Evolutionary conservation across 176 grass and related monocot genomes (phyloP), one percentile per base, ranked within the genome.

Genomic region (Thalia dealbata): DNA sequence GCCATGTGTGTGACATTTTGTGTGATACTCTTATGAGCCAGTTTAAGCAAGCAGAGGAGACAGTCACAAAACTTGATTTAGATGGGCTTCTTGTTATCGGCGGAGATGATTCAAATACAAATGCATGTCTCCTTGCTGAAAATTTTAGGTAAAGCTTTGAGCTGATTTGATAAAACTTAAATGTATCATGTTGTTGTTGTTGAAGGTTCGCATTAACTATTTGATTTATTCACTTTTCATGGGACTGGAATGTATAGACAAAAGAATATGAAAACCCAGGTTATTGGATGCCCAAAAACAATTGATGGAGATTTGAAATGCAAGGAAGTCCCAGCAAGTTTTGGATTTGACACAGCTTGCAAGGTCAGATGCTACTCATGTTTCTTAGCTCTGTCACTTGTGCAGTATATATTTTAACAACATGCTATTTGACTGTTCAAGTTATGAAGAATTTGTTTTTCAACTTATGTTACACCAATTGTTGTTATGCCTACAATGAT

Each of bases 261-360:
- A 81, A 91, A 65, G 83, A 99, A 88, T 62, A 50, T 93, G 77
- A 99, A 99, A 79, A 91, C 90, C 50, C 79, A 69, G 71, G 90
- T 95, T 61, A 99, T 99, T 88, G 95, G 95, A 75, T 99, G 95
- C 48, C 95, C 95, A 23, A 99, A 99, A 85, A 99, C 90, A 38
- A 99, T 99, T 8, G 95, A 99, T 75, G 95, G 95, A 64, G 95
- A 99, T 85, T 72, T 99, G 15, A 99, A 99, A 85, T 81, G 85
- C 76, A 99, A 99, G 71, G 95, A 99, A 78, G 95, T 99, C 24
- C 95, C 95, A 72, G 82, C 88, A 73, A 99, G 95, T 78, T 99
- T 99, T 87, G 95, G 95, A 60, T 99, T 99, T 87, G 95, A 99
- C 78, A 99, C 95, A 75, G 95, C 95, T 68, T 99, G 95, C 87